Base-by-base conservation (phyloP, 371 early-diverging fungal genomes). In the Syncephalastrum sp. region DNA sequence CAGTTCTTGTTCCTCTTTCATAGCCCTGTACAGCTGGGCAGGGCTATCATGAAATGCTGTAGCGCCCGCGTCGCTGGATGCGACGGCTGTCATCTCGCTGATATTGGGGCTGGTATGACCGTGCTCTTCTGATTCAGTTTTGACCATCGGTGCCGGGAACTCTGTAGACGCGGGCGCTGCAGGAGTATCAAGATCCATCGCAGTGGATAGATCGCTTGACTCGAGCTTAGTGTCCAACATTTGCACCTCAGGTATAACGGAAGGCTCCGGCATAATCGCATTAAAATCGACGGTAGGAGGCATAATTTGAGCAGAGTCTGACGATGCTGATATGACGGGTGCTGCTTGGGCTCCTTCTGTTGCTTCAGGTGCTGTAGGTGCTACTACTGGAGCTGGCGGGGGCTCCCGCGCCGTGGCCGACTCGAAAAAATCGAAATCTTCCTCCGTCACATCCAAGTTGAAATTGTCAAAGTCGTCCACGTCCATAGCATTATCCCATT, bases 381-480 rank as follows among this genome's bases (percentile, higher is more conserved):
- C 24, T 21, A 43, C 15, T 24, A 24, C 21, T 5, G 55, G 2
- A 4, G 16, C 38, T 12, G 38, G 38, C 10, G 4, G 38, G 8
- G 38, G 38, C 14, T n/a, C 38, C 3, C 41, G 27, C 6, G 53
- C n/a, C 23, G 46, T 13, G 13, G 42, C 33, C 4, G 61, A 42
- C 41, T 64, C 63, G 33, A 79, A 79, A 59, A 74, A 79, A 45
- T 75, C 68, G 44, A 73, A 79, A 54, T 79, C 79, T 47, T 67
- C 79, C 42, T 79, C 79, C 8, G 79, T 79, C 3, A 79, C 76
- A 24, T 72, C 70, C 19, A 75, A 50, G 52, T 72, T 74, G 49
- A 79, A 69, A 38, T 58, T 72, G 45, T 75, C 79, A 29, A 75
- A 47, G 53, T 72, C 64, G n/a, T 57, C 64, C 54, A 75, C 59